These are phyloP conservation scores for Ceratocystis alfenasii DNA, from an alignment of 2,329 filamentous ascomycete genomes.

Conservation along the genomic window DNA sequence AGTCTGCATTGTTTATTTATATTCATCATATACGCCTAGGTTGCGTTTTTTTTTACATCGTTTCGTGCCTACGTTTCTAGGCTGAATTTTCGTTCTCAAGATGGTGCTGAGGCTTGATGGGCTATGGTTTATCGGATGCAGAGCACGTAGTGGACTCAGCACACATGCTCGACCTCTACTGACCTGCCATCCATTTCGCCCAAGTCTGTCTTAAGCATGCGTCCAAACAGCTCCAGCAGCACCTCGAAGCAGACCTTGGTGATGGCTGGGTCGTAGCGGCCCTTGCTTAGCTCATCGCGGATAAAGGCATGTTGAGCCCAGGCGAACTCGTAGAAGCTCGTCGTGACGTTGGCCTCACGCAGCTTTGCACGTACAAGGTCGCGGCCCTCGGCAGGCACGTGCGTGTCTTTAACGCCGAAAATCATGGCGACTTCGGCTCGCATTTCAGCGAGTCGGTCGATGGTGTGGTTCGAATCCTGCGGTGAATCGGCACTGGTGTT, in stretches of 20 bases:
- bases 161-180: constrained; percentile 59
- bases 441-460: constrained; percentile 50
- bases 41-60: not conserved
- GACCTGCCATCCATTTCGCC: constrained; percentile 53
- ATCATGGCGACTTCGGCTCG: constrained; percentile 76
- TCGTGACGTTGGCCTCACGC: constrained; percentile 59
- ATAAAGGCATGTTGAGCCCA: constrained; percentile 95
- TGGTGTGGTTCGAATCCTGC: constrained; percentile 37
- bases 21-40: constrained; percentile 9
- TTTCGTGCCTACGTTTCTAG: not conserved
- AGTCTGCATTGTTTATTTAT: constrained; percentile 22
- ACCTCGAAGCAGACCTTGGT: constrained; percentile 85
- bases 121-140: no score
- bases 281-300: constrained; percentile 81
- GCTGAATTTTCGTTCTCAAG: not conserved
- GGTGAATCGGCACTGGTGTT: constrained; percentile 31
- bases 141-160: constrained; percentile 34
- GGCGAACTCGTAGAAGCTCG: constrained; percentile 80
- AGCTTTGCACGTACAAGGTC: constrained; percentile 75
- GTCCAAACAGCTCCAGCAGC: constrained; percentile 70
- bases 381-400: constrained; percentile 71
- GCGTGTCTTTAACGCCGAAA: constrained; percentile 81
- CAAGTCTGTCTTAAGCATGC: constrained; percentile 66
- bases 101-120: not conserved
- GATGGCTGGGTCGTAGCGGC: constrained; percentile 81